Percentiles rank a stretch among this genome's conserved stretches.
Evolutionary conservation across 106 monocot species (phyloP).

Genomic region (Apostasia ramifera): DNA sequence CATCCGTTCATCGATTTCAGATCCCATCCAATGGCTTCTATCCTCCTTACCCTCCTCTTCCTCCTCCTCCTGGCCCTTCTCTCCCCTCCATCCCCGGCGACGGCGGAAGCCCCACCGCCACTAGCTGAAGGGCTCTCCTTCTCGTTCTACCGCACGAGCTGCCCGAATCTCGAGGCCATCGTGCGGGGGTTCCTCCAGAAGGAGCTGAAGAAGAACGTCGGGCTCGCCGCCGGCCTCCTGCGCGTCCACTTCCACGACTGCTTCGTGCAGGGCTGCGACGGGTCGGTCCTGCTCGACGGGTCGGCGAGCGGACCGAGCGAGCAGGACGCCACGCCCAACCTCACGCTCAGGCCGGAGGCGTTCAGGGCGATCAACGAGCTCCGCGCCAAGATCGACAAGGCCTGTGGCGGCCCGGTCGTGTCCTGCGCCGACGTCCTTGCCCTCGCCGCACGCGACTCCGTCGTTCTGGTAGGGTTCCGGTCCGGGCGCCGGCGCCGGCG

Average conservation of each 20-base stretch:
- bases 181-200: conserved; percentile 15
- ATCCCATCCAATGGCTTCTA: conserved; percentile 5
- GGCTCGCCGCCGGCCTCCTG: conserved; percentile 50
- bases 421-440: conserved; percentile 36
- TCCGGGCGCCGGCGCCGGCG: neutral
- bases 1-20: too few relatives aligned
- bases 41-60: conserved; percentile 4
- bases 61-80: neutral
- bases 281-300: conserved; percentile 50
- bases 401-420: conserved; percentile 25
- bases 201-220: conserved; percentile 25
- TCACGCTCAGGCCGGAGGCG: conserved; percentile 44
- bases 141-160: conserved; percentile 32
- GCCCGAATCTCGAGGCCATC: conserved; percentile 30
- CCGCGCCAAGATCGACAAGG: conserved; percentile 21
- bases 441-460: conserved; percentile 31
- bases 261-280: conserved; percentile 66
- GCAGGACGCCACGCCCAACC: conserved; percentile 42
- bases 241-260: conserved; percentile 61
- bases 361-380: conserved; percentile 40
- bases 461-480: conserved; percentile 14
- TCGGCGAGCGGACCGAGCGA: conserved; percentile 50
- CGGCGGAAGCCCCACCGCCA: conserved; percentile 12
- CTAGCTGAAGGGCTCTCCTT: conserved; percentile 30
- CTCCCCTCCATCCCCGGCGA: neutral